Percentiles rank a stretch among this genome's conserved stretches.
Conservation (phyloP, 768 basidiomycete species). For the Serendipita vermifera region DNA sequence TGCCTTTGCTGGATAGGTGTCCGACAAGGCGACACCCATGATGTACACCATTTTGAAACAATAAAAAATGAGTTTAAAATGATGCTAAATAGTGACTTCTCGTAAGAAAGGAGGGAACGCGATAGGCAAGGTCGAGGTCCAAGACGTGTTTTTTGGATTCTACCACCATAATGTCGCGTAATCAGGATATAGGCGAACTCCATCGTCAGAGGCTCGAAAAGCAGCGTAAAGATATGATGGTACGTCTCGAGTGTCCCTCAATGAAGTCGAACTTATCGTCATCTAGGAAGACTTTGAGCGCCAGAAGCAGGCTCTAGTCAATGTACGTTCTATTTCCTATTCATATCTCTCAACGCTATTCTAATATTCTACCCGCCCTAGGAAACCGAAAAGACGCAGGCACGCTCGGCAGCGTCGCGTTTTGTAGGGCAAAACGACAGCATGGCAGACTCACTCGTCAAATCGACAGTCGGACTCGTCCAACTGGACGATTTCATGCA, state of each 20-base stretch:
- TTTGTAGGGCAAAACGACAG: constrained; percentile 93
- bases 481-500: constrained; percentile 87
- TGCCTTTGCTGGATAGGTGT: background rate
- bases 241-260: too few relatives aligned
- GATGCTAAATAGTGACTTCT: background rate
- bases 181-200: constrained; percentile 51
- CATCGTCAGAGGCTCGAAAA: constrained; percentile 75
- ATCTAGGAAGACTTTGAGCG: constrained; percentile 56
- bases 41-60: constrained; percentile 61
- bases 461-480: constrained; percentile 84
- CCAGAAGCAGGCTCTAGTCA: constrained; percentile 66
- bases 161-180: constrained; percentile 3
- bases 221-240: constrained; percentile 44
- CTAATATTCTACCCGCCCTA: constrained; percentile 10
- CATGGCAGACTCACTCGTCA: constrained; percentile 85
- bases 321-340: constrained; percentile 15
- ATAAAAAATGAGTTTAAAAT: background rate
- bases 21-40: constrained; percentile 43
- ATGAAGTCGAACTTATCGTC: background rate
- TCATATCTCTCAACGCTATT: background rate
- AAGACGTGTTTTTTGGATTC: background rate
- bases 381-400: constrained; percentile 91
- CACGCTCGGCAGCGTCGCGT: constrained; percentile 71
- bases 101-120: background rate
- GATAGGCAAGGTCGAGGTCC: background rate